phyloP scores from a whole-genome alignment of 345 rosid species.

The rapeseed (Brassica napus) region DNA sequence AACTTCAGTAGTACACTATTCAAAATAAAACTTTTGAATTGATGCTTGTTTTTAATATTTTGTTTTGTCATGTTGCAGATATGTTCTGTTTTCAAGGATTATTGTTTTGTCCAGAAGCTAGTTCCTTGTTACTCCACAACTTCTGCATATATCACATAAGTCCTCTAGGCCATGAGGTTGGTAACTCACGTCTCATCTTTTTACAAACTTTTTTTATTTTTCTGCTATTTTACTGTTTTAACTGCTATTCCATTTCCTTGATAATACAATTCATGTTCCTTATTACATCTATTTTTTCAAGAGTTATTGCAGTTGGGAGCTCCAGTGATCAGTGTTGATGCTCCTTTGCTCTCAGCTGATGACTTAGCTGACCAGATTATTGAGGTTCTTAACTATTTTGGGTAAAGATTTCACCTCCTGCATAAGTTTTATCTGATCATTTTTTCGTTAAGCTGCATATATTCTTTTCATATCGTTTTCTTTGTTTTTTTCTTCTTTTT shows the following conservation, averaged over 20 bases:
- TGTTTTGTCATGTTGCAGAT: conserved; percentile 50
- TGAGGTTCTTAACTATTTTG: conserved; percentile 90
- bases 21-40: background rate
- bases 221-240: too few species aligned
- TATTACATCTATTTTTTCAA: conserved; percentile 59
- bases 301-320: conserved; percentile 96
- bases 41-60: background rate
- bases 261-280: conserved; percentile 42
- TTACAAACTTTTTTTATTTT: background rate
- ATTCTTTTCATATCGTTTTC: background rate
- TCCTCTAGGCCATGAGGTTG: conserved; percentile 98
- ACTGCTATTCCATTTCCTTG: too few species aligned
- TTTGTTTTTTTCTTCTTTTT: background rate
- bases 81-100: conserved; percentile 89
- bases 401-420: conserved; percentile 55
- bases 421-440: background rate
- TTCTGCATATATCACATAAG: conserved; percentile 95
- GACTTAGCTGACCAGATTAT: conserved; percentile 90
- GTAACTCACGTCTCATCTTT: conserved; percentile 40
- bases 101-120: conserved; percentile 85
- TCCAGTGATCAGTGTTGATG: conserved; percentile 54
- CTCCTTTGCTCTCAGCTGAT: conserved; percentile 74
- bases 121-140: conserved; percentile 87
- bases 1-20: background rate
- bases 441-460: background rate